Conservation (phyloP, 805 yeast species). For the Candida dajiaensis region DNA sequence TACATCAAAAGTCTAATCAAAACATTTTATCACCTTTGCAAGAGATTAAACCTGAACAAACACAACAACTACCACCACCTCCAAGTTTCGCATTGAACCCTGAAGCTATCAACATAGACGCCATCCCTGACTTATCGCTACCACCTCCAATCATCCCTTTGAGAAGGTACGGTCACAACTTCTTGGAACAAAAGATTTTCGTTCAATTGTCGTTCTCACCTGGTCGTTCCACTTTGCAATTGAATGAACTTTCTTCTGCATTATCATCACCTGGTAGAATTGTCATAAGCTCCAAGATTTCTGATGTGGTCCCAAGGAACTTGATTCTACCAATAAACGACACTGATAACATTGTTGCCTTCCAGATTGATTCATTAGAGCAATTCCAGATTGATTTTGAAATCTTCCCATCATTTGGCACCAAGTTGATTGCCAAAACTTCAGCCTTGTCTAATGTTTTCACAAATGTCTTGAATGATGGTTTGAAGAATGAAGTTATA, state of each 20-base stretch:
- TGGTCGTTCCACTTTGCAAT: slow-evolving; percentile 38
- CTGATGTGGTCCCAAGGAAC: slow-evolving; percentile 86
- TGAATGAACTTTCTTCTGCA: slow-evolving; percentile 33
- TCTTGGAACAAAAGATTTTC: slow-evolving; percentile 82
- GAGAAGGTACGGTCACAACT: slow-evolving; percentile 92
- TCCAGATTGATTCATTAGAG: slow-evolving; percentile 76
- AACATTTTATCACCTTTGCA: slow-evolving; percentile 22
- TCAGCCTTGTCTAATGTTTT: slow-evolving; percentile 63
- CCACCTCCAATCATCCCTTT: slow-evolving; percentile 97
- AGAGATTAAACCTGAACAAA: slow-evolving; percentile 5
- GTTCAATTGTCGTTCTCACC: slow-evolving; percentile 67
- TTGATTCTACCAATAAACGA: slow-evolving; percentile 62
- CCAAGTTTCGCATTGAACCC: slow-evolving; percentile 19
- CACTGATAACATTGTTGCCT: slow-evolving; percentile 61
- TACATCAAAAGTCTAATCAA: slow-evolving; percentile 12
- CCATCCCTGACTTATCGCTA: slow-evolving; percentile 82
- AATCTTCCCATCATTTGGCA: slow-evolving; percentile 91
- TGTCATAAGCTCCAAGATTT: slow-evolving; percentile 67
- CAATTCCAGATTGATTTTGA: slow-evolving; percentile 80
- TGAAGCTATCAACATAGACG: slow-evolving; percentile 43
- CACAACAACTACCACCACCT: slow-evolving; percentile 13
- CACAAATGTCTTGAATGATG: slow-evolving; percentile 27
- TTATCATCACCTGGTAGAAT: slow-evolving; percentile 69
- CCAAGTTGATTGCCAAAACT: slow-evolving; percentile 84
- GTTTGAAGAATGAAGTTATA: slow-evolving; percentile 33